Base-by-base conservation (phyloP, 345 rosid species). In the Populus pruinosa region DNA sequence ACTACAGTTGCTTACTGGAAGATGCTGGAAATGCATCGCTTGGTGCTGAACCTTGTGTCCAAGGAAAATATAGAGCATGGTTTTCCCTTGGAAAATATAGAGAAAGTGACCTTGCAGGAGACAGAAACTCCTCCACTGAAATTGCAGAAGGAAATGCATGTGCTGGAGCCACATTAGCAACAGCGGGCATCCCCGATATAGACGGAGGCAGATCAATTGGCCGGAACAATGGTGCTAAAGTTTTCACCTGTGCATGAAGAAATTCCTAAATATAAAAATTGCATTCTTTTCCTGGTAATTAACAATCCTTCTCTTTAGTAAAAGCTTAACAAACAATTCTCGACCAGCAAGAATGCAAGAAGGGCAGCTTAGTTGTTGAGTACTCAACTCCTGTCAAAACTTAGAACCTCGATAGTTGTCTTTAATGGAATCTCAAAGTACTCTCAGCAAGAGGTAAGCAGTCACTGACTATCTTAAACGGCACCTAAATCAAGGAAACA, bases 401-500 rank as follows among this genome's bases (percentile, higher is more conserved):
- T 76, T 84, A 43, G 75, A 79, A 76, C 83, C 76, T 8, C 59
- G 66, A 72, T 79, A 84, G 76, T 82, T 82, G 43, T 84, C 83
- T 50, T 65, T 76, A 25, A 84, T 84, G 29, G 83, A 79, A 65
- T 63, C 78, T 76, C 43, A 79, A 82, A 67, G 66, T 77, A 67
- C 70, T 76, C 83, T 85, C 85, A 36, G 77, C 77, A 63, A 85
- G 76, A 25, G 83, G 85, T 78, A 82, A 79, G 69, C 85, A 85
- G 36, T 82, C 87, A 73, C 62, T 82, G 70, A 69, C 77, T 56
- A 85, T 79, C 71, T 73, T 73, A 72, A 85, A 85, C 53, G 62
- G 70, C 76, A 85, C 83, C 87, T 82, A 75, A 73, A 49, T 31
- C 18, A 44, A n/a, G 2, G 47, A 71, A n/a, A 20, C 53, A 35